Percentiles rank a stretch among this genome's conserved stretches.
These are phyloP conservation scores for Saccharomyces hybrid DNA, from an alignment of 1,139 yeast genomes.

Conservation along the genomic window DNA sequence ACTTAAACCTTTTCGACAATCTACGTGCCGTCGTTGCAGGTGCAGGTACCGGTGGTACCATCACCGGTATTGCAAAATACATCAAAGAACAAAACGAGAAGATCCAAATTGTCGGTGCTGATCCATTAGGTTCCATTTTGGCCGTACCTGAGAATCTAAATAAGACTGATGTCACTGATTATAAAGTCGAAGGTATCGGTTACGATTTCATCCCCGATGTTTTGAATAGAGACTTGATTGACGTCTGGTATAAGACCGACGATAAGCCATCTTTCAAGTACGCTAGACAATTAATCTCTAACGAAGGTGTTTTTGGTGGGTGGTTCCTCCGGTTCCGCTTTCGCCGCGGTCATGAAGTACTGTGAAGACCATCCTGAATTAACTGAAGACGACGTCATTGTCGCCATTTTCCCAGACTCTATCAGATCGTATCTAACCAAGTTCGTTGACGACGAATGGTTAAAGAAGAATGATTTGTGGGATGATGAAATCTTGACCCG, in stretches of 20 bases:
- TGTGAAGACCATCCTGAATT: conserved; percentile 52
- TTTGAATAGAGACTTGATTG: conserved; percentile 57
- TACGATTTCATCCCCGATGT: conserved; percentile 85
- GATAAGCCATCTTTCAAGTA: conserved; percentile 73
- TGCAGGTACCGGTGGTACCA: conserved; percentile 90
- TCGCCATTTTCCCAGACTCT: conserved; percentile 81
- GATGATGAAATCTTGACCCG: conserved; percentile 43
- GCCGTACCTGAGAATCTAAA: conserved; percentile 77
- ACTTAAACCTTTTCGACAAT: conserved; percentile 47
- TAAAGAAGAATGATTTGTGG: conserved; percentile 67
- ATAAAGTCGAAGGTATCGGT: conserved; percentile 88
- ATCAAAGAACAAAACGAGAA: conserved; percentile 64
- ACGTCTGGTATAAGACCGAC: conserved; percentile 80
- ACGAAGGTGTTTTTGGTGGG: conserved; percentile 83
- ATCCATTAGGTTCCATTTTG: conserved; percentile 80
- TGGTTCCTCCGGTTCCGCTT: conserved; percentile 81
- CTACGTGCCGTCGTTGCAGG: conserved; percentile 78
- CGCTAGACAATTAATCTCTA: conserved; percentile 75
- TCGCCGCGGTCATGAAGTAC: conserved; percentile 71
- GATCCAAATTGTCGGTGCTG: conserved; percentile 67
- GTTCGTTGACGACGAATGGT: conserved; percentile 90
- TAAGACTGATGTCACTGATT: conserved; percentile 45
- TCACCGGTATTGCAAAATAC: conserved; percentile 73
- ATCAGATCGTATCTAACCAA: conserved; percentile 81
- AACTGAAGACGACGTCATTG: conserved; percentile 67